A percentile compares a stretch with the other conserved stretches of the same genome.
These are phyloP conservation scores for Calocera viscosa DNA, from an alignment of 768 basidiomycete genomes.

Conservation along the genomic window DNA sequence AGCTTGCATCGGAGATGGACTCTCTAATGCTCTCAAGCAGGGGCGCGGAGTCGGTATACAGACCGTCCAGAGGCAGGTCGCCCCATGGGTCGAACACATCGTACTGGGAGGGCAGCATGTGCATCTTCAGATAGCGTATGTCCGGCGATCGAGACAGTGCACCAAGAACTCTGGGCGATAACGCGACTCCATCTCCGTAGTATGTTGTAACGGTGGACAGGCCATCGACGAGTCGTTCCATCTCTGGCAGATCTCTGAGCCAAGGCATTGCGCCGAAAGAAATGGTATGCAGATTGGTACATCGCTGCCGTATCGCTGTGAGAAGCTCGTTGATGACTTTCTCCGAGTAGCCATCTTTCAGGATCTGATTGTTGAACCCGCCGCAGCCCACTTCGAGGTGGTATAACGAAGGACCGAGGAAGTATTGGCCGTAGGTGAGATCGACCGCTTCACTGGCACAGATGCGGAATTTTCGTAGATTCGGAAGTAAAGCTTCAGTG, in stretches of 20 bases:
- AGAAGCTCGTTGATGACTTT: not conserved
- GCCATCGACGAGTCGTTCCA: not conserved
- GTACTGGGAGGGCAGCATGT: not conserved
- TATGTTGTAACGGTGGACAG: not conserved
- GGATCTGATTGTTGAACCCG: not conserved
- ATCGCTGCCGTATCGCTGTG: not conserved
- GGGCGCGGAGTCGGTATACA: not conserved
- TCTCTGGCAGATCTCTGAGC: not conserved
- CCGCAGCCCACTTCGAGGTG: not conserved
- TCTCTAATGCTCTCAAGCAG: not conserved
- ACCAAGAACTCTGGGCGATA: not conserved
- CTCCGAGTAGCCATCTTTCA: not conserved
- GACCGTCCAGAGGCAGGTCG: not conserved
- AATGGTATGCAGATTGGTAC: not conserved
- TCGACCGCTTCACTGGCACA: not conserved
- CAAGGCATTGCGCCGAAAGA: not conserved
- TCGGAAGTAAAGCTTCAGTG: not conserved
- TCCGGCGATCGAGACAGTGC: not conserved
- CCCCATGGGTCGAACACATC: not conserved
- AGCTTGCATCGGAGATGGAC: not conserved
- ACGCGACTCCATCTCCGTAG: not conserved
- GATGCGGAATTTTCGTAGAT: not conserved
- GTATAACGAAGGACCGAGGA: slow-evolving; percentile 2
- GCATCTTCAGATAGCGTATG: not conserved
- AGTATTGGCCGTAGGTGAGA: not conserved